Evolutionary conservation across 1,139 yeast genomes (phyloP).

Genomic region (Suhomyces panamericanus): DNA sequence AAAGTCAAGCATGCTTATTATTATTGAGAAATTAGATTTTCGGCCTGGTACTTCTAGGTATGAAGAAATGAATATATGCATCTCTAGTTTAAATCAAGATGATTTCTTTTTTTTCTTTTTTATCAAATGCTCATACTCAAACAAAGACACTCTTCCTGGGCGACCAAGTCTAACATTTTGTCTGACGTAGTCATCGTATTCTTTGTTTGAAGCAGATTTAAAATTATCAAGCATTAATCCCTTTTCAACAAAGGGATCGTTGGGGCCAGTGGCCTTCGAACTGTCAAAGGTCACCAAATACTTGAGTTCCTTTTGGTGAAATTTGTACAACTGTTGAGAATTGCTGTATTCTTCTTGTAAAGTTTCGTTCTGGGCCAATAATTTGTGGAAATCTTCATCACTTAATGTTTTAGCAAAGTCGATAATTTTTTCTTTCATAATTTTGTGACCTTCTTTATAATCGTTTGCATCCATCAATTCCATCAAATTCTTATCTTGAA

Average conservation of each 20-base stretch:
- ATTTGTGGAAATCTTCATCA: conserved; percentile 27
- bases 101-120: neutral
- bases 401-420: conserved; percentile 17
- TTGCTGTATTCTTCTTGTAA: conserved; percentile 40
- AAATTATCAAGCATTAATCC: conserved; percentile 9
- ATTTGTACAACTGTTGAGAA: conserved; percentile 36
- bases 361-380: conserved; percentile 36
- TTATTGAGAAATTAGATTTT: too few species aligned
- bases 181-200: conserved; percentile 21
- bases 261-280: conserved; percentile 20
- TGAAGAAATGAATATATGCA: conserved; percentile 1
- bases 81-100: neutral
- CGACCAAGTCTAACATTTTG: conserved; percentile 21
- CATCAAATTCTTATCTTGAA: conserved; percentile 13
- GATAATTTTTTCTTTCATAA: conserved; percentile 15
- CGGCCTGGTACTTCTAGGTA: neutral
- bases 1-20: too few species aligned
- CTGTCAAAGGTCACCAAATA: conserved; percentile 19
- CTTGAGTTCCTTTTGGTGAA: conserved; percentile 39
- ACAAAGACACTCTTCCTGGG: conserved; percentile 27
- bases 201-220: conserved; percentile 8
- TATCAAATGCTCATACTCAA: conserved; percentile 21
- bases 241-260: conserved; percentile 13
- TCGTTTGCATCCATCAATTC: conserved; percentile 9
- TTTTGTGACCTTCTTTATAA: conserved; percentile 13